Evolutionary conservation across 176 grass and related monocot species (phyloP), one percentile per base, ranked within the genome.

Genomic region (Cymbopogon citratus): DNA sequence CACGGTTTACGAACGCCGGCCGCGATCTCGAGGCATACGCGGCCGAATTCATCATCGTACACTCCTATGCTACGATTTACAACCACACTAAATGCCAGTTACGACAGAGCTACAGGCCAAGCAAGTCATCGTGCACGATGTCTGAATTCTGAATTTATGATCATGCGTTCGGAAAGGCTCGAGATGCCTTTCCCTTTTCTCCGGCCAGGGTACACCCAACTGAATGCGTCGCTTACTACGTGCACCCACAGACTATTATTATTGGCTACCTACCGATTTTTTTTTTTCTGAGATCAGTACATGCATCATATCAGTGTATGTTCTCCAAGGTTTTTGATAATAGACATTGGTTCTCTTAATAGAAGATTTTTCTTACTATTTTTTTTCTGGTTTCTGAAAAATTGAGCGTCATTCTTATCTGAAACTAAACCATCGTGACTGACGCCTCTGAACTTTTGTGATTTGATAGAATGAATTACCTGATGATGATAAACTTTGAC

Each of bases 141-240:
- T 2, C 15, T 14, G 56, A 25, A 60, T 60, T n/a, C n/a, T n/a
- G n/a, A n/a, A n/a, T n/a, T n/a, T 25, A 25, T 60, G 56, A 49
- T 23, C 41, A 23, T 26, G 40, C 21, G 21, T 25, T 46, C 64
- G 11, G 19, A 80, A 80, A 80, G 64, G 45, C 7, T 39, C 6
- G 12, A 7, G 78, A 56, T 27, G 46, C 46, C 31, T 56, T 69
- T 25, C 29, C 77, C 31, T 38, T 68, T 52, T 38, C 31, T 40
- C 25, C 21, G 65, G 64, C 14, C 45, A 56, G 10, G n/a, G 64
- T 80, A 69, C 45, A 13, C 78, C 44, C 2, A 14, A 68, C 11
- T 54, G 78, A 80, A 54, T 80, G 77, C 77, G 21, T 67, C 43
- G 19, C 43, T 24, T 79, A 25, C 44, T 80, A 24, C 19, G 43